Conservation (phyloP, 805 yeast species). For the Ogataea angusta region DNA sequence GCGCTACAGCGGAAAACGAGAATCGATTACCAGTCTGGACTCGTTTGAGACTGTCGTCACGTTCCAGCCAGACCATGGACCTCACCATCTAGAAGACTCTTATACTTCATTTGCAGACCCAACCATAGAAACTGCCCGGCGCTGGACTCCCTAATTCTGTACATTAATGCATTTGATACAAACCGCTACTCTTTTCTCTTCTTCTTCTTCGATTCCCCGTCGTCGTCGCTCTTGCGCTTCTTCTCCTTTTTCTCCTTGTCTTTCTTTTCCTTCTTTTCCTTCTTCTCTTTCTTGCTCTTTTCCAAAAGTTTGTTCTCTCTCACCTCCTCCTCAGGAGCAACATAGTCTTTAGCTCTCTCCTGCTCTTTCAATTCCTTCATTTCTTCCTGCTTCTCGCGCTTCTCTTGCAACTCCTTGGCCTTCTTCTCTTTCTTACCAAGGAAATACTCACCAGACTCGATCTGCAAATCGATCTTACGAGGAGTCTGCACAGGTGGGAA, state of each 20-base stretch:
- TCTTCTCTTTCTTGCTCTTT: slow-evolving; percentile 30
- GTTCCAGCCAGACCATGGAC: background rate
- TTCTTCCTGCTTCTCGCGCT: slow-evolving; percentile 74
- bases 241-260: slow-evolving; percentile 26
- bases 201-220: slow-evolving; percentile 12
- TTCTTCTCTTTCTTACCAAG: slow-evolving; percentile 82
- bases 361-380: slow-evolving; percentile 59
- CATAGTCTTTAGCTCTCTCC: slow-evolving; percentile 74
- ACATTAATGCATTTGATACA: background rate
- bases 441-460: slow-evolving; percentile 98
- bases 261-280: slow-evolving; percentile 30
- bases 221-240: slow-evolving; percentile 27
- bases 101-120: slow-evolving; percentile 12
- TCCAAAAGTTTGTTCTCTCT: slow-evolving; percentile 36
- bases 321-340: slow-evolving; percentile 75
- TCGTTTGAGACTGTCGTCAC: slow-evolving; percentile 8
- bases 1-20: slow-evolving; percentile 1
- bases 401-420: slow-evolving; percentile 64
- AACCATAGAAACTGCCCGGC: slow-evolving; percentile 15
- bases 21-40: slow-evolving; percentile 1
- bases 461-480: slow-evolving; percentile 93
- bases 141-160: slow-evolving; percentile 16
- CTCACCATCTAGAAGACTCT: slow-evolving; percentile 8
- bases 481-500: slow-evolving; percentile 98
- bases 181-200: slow-evolving; percentile 12